A percentile compares a stretch with the other conserved stretches of the same genome.
phyloP scores from a whole-genome alignment of 2,329 filamentous ascomycete species.

The Pseudocercospora crystallina region DNA sequence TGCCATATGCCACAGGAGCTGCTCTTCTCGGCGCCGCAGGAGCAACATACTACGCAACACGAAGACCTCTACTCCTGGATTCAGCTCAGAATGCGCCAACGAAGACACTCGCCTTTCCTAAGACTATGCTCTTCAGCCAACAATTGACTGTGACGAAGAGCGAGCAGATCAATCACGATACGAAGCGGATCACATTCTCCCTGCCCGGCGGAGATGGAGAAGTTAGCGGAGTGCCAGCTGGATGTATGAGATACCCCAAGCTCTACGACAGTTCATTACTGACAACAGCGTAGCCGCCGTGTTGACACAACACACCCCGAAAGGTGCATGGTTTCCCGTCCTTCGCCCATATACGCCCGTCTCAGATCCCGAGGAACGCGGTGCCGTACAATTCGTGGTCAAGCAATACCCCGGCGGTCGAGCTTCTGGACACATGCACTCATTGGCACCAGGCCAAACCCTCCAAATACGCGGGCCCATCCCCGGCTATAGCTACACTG shows the following conservation, averaged over 20 bases:
- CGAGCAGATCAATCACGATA: constrained; percentile 37
- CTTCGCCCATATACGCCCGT: constrained; percentile 68
- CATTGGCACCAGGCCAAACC: constrained; percentile 60
- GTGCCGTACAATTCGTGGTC: constrained; percentile 63
- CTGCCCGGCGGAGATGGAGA: constrained; percentile 31
- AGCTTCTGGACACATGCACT: constrained; percentile 66
- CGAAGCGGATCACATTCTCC: constrained; percentile 33
- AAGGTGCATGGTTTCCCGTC: constrained; percentile 58
- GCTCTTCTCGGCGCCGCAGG: constrained; percentile 16
- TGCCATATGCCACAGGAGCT: constrained; percentile 21
- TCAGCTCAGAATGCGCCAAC: constrained; percentile 27
- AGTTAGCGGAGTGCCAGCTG: constrained; percentile 32
- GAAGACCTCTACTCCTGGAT: constrained; percentile 25
- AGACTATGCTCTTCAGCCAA: constrained; percentile 35
- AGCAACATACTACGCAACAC: constrained; percentile 12
- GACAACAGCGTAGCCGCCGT: constrained; percentile 50
- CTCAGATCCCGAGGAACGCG: constrained; percentile 56
- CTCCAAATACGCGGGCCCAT: constrained; percentile 60
- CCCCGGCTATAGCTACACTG: constrained; percentile 33
- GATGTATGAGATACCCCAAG: constrained; percentile 19
- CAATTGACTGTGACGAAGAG: constrained; percentile 30
- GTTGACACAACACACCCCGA: constrained; percentile 58
- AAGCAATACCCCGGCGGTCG: constrained; percentile 68
- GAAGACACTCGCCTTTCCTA: constrained; percentile 32
- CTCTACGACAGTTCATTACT: neutral